Conservation (phyloP, 257 asterid genomes). For the Ocimum tenuiflorum region DNA sequence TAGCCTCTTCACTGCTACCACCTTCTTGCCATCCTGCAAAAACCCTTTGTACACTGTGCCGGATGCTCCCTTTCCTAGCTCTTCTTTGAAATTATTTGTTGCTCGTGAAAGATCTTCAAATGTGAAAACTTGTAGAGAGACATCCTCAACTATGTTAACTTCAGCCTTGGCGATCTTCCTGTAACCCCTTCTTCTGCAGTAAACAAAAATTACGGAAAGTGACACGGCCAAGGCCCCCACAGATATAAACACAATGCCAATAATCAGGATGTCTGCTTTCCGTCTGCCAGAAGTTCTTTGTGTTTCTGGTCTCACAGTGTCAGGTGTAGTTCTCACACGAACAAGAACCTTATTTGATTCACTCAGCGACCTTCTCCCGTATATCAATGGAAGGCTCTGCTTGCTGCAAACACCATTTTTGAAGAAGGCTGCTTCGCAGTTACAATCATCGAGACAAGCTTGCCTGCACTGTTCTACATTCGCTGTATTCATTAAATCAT, state of each 20-base stretch:
- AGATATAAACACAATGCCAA: conserved; percentile 17
- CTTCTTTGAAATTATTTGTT: conserved; percentile 37
- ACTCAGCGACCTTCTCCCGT: conserved; percentile 19
- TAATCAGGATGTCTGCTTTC: conserved; percentile 15
- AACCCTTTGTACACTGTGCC: conserved; percentile 44
- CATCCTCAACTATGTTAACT: conserved; percentile 21
- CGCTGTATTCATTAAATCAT: neutral
- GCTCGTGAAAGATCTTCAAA: conserved; percentile 27
- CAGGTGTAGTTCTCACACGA: conserved; percentile 14
- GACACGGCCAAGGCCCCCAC: conserved; percentile 22
- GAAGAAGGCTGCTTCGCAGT: conserved; percentile 41
- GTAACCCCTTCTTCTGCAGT: conserved; percentile 7
- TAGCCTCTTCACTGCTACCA: conserved; percentile 42
- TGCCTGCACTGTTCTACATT: conserved; percentile 26
- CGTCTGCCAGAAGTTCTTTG: neutral
- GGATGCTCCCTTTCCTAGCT: conserved; percentile 42
- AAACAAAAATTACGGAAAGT: conserved; percentile 16
- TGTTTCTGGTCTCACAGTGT: neutral
- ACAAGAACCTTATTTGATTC: conserved; percentile 26
- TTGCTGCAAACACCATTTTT: conserved; percentile 22
- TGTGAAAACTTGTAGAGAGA: conserved; percentile 28
- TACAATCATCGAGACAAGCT: conserved; percentile 45
- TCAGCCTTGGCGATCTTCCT: neutral
- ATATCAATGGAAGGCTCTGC: conserved; percentile 47
- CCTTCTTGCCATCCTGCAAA: conserved; percentile 6